Percentiles rank a stretch among this genome's conserved stretches.
phyloP scores from a whole-genome alignment of 139 green algal genomes.

The Deuterostichococcus epilithicus region DNA sequence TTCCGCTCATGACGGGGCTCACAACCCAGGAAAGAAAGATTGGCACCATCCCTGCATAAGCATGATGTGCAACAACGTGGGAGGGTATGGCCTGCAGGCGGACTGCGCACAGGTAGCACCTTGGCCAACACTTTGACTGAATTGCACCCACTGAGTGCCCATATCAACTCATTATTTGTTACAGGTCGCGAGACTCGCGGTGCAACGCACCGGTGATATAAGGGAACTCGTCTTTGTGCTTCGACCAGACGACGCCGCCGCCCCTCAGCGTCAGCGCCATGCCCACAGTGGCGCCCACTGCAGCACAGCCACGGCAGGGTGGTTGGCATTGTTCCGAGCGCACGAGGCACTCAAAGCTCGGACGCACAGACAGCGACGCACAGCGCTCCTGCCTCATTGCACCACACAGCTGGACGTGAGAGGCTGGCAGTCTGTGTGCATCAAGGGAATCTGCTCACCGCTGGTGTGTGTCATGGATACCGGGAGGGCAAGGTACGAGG shows the following conservation, averaged over 20 bases:
- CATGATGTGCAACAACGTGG: neutral
- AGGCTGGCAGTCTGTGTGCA: neutral
- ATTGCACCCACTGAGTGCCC: too few species aligned
- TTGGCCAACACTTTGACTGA: too few species aligned
- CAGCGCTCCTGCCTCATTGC: neutral
- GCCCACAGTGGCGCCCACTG: conserved; percentile 33
- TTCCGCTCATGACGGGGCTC: conserved; percentile 31
- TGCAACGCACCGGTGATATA: conserved; percentile 29
- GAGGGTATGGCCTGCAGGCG: too few species aligned
- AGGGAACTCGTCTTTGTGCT: conserved; percentile 26
- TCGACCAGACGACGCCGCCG: conserved; percentile 24
- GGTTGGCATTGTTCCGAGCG: neutral
- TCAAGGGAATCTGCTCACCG: neutral
- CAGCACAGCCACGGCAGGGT: neutral
- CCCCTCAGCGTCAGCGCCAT: conserved; percentile 12
- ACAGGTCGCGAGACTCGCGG: too few species aligned
- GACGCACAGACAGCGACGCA: too few species aligned
- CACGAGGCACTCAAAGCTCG: too few species aligned
- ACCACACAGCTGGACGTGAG: neutral
- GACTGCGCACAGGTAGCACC: too few species aligned
- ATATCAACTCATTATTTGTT: too few species aligned
- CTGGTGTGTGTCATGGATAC: conserved; percentile 44
- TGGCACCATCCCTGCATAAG: conserved; percentile 4
- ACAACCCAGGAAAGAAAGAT: conserved; percentile 60
- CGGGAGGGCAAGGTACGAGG: conserved; percentile 29